These are phyloP conservation scores for Xerocomus amazonicus DNA, from an alignment of 1,284 basidiomycete genomes.

Conservation along the genomic window DNA sequence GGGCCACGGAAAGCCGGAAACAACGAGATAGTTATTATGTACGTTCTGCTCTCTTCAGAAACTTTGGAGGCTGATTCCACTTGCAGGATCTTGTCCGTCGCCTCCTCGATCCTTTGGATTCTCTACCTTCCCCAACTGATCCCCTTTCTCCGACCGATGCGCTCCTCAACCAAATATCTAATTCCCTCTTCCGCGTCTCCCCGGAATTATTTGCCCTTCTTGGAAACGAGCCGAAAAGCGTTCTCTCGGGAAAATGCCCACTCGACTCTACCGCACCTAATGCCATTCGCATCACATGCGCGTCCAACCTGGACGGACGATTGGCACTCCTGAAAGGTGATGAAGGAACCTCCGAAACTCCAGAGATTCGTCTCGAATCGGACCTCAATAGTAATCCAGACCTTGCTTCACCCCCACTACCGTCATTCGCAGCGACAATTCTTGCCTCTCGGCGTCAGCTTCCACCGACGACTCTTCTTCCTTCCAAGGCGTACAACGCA, in stretches of 20 bases:
- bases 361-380: slow-evolving; percentile 55
- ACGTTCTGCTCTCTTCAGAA: slow-evolving; percentile 19
- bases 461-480: slow-evolving; percentile 46
- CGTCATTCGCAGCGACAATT: background rate
- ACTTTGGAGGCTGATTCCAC: slow-evolving; percentile 6
- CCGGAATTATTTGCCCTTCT: slow-evolving; percentile 48
- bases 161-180: slow-evolving; percentile 47
- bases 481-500: slow-evolving; percentile 44
- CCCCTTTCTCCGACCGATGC: slow-evolving; percentile 46
- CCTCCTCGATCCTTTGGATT: slow-evolving; percentile 52
- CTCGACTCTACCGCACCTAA: slow-evolving; percentile 50
- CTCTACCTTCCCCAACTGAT: slow-evolving; percentile 44
- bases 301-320: slow-evolving; percentile 52
- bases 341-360: slow-evolving; percentile 33
- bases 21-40: slow-evolving; percentile 73
- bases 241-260: slow-evolving; percentile 38
- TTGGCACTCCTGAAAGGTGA: slow-evolving; percentile 43
- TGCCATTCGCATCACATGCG: slow-evolving; percentile 47
- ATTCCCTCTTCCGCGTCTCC: slow-evolving; percentile 58
- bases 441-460: slow-evolving; percentile 28
- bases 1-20: slow-evolving; percentile 54
- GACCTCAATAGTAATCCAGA: slow-evolving; percentile 25
- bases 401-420: slow-evolving; percentile 19
- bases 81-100: slow-evolving; percentile 62
- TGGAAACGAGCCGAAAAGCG: slow-evolving; percentile 48